These are phyloP conservation scores for Irpex sp. DNA, from an alignment of 1,284 basidiomycete species.

Conservation along the genomic window DNA sequence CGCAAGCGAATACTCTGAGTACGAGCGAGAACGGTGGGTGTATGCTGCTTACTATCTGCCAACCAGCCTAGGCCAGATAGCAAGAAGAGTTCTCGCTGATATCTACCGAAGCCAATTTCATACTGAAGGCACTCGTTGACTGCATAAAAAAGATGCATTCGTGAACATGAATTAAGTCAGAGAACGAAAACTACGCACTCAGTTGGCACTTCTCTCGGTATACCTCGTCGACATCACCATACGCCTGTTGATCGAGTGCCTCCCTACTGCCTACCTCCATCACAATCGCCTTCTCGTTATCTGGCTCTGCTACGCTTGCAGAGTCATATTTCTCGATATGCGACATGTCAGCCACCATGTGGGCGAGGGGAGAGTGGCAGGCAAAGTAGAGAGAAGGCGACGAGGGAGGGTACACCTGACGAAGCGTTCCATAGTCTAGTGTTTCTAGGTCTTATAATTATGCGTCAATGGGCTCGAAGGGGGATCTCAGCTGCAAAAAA, in stretches of 20 bases:
- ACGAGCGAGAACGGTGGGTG: too few relatives aligned
- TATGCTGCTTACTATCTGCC: not conserved
- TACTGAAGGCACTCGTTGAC: not conserved
- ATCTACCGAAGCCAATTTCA: not conserved
- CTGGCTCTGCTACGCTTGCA: not conserved
- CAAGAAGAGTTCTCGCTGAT: not conserved
- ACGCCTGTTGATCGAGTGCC: not conserved
- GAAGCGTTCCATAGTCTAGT: too few relatives aligned
- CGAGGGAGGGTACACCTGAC: not conserved
- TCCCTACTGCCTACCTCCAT: not conserved
- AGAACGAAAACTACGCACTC: not conserved
- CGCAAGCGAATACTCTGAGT: not conserved
- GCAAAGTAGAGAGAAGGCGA: not conserved
- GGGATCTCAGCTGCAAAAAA: not conserved
- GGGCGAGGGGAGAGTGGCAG: not conserved
- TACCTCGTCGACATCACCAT: not conserved
- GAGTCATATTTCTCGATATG: not conserved
- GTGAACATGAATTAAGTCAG: not conserved
- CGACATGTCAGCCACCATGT: not conserved
- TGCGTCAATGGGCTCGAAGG: not conserved
- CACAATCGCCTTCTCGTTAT: not conserved
- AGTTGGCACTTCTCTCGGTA: not conserved
- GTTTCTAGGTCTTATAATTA: not conserved
- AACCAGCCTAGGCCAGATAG: not conserved
- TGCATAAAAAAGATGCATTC: not conserved